Conservation (phyloP, 805 yeast genomes). For the Candida ficus region DNA sequence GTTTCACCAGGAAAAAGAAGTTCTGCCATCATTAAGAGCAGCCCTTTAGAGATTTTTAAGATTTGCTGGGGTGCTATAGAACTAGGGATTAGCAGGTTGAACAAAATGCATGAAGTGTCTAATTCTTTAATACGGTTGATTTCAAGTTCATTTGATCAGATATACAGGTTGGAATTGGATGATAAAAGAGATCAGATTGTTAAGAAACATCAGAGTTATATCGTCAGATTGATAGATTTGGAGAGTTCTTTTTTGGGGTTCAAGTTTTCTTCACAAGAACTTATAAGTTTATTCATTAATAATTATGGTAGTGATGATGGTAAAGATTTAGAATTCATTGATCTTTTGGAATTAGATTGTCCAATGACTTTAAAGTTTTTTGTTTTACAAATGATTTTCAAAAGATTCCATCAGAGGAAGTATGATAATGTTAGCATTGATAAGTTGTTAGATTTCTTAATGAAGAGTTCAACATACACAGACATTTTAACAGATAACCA, state of each 20-base stretch:
- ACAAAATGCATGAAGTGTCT: conserved; percentile 11
- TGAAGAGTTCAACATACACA: neutral
- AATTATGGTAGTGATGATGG: neutral
- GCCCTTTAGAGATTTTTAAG: conserved; percentile 15
- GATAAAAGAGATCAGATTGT: conserved; percentile 6
- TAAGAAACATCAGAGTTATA: conserved; percentile 19
- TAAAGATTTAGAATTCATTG: neutral
- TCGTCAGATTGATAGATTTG: conserved; percentile 20
- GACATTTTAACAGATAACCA: conserved; percentile 10
- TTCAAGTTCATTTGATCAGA: conserved; percentile 19
- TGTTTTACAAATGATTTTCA: conserved; percentile 18
- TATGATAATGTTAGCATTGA: conserved; percentile 4
- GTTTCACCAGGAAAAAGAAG: conserved; percentile 11
- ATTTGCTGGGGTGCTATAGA: conserved; percentile 22
- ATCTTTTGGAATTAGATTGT: neutral
- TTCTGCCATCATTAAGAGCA: conserved; percentile 6
- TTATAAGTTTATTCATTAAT: conserved; percentile 7
- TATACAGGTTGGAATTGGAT: conserved; percentile 14
- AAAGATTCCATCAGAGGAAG: conserved; percentile 16
- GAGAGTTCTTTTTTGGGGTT: conserved; percentile 9
- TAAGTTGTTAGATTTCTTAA: conserved; percentile 11
- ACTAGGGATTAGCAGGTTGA: conserved; percentile 14
- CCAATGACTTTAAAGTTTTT: conserved; percentile 15
- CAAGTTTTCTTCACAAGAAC: conserved; percentile 6
- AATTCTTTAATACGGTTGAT: conserved; percentile 16